These are phyloP conservation scores for Agapanthus africanus DNA, from an alignment of 106 monocot genomes.

Conservation along the genomic window DNA sequence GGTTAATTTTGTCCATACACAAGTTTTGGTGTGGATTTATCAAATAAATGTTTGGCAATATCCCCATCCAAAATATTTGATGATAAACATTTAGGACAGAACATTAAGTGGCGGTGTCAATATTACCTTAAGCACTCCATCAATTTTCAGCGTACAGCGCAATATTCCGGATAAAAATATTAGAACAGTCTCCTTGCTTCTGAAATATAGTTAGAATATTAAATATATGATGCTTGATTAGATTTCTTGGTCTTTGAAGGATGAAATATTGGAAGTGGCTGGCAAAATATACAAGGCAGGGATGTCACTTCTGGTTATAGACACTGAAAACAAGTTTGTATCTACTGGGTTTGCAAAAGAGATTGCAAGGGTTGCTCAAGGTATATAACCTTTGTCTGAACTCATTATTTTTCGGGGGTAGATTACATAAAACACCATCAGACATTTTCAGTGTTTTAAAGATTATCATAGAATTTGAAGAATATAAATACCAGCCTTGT, in stretches of 20 bases:
- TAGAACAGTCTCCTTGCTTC: background rate
- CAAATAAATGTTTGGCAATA: no score
- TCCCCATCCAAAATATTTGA: background rate
- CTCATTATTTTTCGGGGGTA: background rate
- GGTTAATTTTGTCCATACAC: no score
- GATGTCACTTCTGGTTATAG: constrained; percentile 97
- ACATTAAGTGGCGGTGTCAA: background rate
- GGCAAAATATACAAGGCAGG: constrained; percentile 94
- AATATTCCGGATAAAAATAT: background rate
- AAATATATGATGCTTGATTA: constrained; percentile 7
- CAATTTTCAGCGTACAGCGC: background rate
- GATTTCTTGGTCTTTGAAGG: constrained; percentile 30
- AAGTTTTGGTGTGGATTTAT: no score
- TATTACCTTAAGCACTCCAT: background rate
- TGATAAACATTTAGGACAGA: background rate
- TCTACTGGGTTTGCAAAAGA: constrained; percentile 99
- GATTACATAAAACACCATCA: no score
- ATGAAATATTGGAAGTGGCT: constrained; percentile 96
- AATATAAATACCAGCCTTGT: no score
- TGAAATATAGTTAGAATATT: background rate
- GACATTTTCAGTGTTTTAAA: no score
- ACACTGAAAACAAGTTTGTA: constrained; percentile 99
- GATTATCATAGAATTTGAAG: no score
- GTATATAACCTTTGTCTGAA: constrained; percentile 19
- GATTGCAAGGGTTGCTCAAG: constrained; percentile 94